Conservation (phyloP, 2,329 filamentous ascomycete genomes). For the Trichoderma gracile region DNA sequence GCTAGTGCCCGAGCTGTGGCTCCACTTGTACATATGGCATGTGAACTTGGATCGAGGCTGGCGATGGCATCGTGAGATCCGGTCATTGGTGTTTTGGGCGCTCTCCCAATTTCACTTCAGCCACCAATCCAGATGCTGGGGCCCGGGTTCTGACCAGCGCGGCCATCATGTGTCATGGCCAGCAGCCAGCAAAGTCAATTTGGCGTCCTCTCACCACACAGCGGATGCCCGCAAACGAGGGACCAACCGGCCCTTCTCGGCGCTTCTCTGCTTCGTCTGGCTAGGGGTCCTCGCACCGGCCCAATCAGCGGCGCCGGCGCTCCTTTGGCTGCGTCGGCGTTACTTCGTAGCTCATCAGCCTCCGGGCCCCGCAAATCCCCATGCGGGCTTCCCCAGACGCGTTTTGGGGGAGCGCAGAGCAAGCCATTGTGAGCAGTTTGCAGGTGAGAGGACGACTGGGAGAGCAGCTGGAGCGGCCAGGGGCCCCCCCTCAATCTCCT, state of each 20-base stretch:
- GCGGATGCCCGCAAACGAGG: background rate
- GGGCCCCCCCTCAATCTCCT: conserved; percentile 11
- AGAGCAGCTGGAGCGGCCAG: background rate
- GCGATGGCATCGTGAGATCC: background rate
- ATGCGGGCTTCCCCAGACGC: conserved; percentile 37
- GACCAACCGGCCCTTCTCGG: conserved; percentile 39
- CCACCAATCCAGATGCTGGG: background rate
- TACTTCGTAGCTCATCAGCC: conserved; percentile 37
- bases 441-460: background rate
- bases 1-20: conserved; percentile 18
- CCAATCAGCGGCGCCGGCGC: conserved; percentile 7
- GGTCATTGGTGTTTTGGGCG: no score
- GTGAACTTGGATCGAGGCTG: no score
- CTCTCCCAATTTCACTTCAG: conserved; percentile 1
- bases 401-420: conserved; percentile 7
- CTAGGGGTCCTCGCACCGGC: conserved; percentile 8
- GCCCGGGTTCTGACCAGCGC: background rate
- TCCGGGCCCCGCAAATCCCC: conserved; percentile 26
- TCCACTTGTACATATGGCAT: background rate
- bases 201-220: conserved; percentile 3
- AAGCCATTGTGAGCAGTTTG: background rate
- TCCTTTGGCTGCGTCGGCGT: conserved; percentile 32
- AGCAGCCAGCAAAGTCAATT: background rate
- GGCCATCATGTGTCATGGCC: conserved; percentile 13
- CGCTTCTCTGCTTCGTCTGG: conserved; percentile 36